Conservation (phyloP, 108 stramenopile species). For the Cyclotella kingstonii region DNA sequence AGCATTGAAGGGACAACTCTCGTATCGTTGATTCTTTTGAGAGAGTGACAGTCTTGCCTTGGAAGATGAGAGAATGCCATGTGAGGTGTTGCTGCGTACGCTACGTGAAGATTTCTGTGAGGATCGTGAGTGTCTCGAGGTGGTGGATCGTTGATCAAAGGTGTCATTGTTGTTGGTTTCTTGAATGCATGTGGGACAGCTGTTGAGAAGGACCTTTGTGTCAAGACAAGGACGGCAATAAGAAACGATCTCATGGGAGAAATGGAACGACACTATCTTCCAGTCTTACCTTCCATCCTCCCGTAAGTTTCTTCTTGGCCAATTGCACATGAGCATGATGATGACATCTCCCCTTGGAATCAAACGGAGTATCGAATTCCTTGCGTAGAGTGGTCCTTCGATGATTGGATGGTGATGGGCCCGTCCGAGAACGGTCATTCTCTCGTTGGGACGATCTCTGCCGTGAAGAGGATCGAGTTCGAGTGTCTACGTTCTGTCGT, state of each 20-base stretch:
- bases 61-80: not conserved
- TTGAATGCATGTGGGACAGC: slow-evolving; percentile 30
- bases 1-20: slow-evolving; percentile 29
- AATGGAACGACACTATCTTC: not conserved
- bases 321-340: slow-evolving; percentile 26
- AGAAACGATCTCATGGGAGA: not conserved
- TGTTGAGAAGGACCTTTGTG: slow-evolving; percentile 10
- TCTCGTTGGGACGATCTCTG: no score
- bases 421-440: not conserved
- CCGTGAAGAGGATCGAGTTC: no score
- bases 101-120: slow-evolving; percentile 8
- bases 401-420: no score
- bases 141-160: slow-evolving; percentile 17
- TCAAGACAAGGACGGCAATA: not conserved
- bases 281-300: slow-evolving; percentile 33
- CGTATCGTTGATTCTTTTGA: slow-evolving; percentile 3
- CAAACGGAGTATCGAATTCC: slow-evolving; percentile 26
- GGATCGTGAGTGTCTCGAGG: slow-evolving; percentile 17
- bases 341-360: slow-evolving; percentile 34
- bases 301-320: slow-evolving; percentile 35
- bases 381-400: not conserved
- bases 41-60: not conserved
- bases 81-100: not conserved
- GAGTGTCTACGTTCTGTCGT: no score
- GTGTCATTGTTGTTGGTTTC: slow-evolving; percentile 18